A percentile compares a stretch with the other conserved stretches of the same genome.
Evolutionary conservation across 345 rosid species (phyloP).

Genomic region (Pugionium cornutum): DNA sequence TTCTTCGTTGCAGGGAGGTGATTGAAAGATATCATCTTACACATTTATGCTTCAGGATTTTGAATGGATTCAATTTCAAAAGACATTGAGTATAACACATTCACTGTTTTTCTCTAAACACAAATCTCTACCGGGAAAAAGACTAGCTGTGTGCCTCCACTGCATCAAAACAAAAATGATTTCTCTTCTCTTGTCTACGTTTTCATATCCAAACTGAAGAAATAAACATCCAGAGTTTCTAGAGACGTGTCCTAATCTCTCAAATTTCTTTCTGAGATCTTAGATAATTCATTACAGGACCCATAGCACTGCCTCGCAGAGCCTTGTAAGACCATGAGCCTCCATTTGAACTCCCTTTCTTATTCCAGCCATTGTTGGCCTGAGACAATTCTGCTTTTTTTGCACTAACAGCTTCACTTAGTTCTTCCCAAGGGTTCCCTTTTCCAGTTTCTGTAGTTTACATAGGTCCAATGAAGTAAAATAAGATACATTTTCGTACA

Average conservation of each 20-base stretch:
- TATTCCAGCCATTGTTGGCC: slow-evolving; percentile 59
- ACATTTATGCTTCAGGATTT: background rate
- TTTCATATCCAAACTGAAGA: slow-evolving; percentile 27
- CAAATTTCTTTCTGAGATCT: slow-evolving; percentile 64
- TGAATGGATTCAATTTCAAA: background rate
- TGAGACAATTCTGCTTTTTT: slow-evolving; percentile 65
- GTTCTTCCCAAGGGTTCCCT: slow-evolving; percentile 68
- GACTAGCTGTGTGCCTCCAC: slow-evolving; percentile 21
- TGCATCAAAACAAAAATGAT: slow-evolving; percentile 26
- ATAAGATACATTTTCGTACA: background rate
- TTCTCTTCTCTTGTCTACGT: slow-evolving; percentile 19
- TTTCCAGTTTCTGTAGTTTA: slow-evolving; percentile 54
- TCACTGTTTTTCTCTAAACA: slow-evolving; percentile 16
- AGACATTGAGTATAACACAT: slow-evolving; percentile 7
- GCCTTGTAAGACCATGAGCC: slow-evolving; percentile 66
- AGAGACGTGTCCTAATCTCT: slow-evolving; percentile 17
- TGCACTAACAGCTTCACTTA: slow-evolving; percentile 57
- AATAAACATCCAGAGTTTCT: background rate
- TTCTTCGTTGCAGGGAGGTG: too few species aligned
- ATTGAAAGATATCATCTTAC: background rate
- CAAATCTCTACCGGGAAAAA: background rate
- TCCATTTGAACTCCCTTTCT: slow-evolving; percentile 51
- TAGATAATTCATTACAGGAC: slow-evolving; percentile 77
- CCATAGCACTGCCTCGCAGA: slow-evolving; percentile 74
- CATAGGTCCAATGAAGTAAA: background rate